These are phyloP conservation scores for Striga asiatica DNA, from an alignment of 257 asterid species.

Conservation along the genomic window DNA sequence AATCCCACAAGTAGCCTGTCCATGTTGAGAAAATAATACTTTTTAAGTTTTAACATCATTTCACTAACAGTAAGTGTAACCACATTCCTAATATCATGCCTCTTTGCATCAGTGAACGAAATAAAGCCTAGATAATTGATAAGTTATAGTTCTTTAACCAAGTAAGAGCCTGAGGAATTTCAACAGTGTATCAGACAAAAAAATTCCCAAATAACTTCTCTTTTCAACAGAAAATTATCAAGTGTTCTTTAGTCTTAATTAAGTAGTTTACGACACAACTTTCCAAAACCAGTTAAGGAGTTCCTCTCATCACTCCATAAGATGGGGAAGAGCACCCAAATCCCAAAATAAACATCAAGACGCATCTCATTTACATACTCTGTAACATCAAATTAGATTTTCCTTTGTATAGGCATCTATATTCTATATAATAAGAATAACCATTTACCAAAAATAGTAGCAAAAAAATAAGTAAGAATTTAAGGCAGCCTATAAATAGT, in stretches of 20 bases:
- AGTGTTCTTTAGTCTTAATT: neutral
- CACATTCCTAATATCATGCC: neutral
- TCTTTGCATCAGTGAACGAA: neutral
- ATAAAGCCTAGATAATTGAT: neutral
- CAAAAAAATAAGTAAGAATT: too few relatives aligned
- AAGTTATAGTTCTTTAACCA: neutral
- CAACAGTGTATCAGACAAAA: neutral
- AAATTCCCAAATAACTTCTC: neutral
- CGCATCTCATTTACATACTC: neutral
- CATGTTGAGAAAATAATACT: conserved; percentile 13
- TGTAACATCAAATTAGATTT: neutral
- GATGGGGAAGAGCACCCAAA: neutral
- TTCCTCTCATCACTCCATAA: neutral
- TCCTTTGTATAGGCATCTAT: neutral
- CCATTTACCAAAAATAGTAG: too few relatives aligned
- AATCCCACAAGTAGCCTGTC: conserved; percentile 92
- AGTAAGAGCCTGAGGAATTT: neutral
- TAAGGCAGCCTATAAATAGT: too few relatives aligned
- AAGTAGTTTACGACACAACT: neutral
- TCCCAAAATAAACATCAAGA: neutral
- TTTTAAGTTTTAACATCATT: conserved; percentile 2
- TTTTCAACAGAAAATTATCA: neutral
- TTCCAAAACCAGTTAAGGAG: neutral
- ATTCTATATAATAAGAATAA: too few relatives aligned
- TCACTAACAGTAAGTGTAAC: neutral